Conservation (phyloP, 805 yeast genomes). For the Ascoidea asiatica region DNA sequence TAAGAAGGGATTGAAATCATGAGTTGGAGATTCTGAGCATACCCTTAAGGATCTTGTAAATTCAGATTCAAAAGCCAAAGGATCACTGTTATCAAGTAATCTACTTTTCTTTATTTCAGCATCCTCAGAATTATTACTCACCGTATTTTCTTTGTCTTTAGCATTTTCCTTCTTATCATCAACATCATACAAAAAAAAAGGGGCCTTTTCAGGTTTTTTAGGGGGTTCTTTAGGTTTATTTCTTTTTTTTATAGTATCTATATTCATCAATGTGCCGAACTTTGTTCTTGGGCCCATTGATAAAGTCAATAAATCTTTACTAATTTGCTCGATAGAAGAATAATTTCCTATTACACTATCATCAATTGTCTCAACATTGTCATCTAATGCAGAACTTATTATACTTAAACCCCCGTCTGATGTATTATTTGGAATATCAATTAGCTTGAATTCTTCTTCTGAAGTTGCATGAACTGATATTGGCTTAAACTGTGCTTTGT, state of each 20-base stretch:
- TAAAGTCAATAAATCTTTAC: constrained; percentile 50
- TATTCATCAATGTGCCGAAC: constrained; percentile 62
- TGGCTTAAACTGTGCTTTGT: constrained; percentile 70
- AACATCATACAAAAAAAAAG: constrained; percentile 52
- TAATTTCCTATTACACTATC: constrained; percentile 22
- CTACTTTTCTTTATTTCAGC: constrained; percentile 10
- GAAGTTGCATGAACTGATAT: constrained; percentile 57
- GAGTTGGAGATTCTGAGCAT: constrained; percentile 23
- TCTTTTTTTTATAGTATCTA: constrained; percentile 75
- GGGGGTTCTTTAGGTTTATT: constrained; percentile 86
- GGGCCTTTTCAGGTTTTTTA: constrained; percentile 67
- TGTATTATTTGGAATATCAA: constrained; percentile 59
- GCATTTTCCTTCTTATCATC: constrained; percentile 11
- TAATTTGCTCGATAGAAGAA: constrained; percentile 49
- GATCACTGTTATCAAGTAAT: constrained; percentile 7
- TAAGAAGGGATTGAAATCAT: constrained; percentile 38
- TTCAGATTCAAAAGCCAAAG: constrained; percentile 50
- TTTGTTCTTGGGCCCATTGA: constrained; percentile 68
- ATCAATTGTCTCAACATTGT: constrained; percentile 19
- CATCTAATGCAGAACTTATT: constrained; percentile 66
- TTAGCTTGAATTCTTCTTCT: constrained; percentile 54
- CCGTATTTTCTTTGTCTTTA: constrained; percentile 15
- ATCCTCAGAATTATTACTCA: constrained; percentile 11
- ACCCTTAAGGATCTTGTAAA: constrained; percentile 56
- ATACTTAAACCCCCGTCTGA: constrained; percentile 65